These are phyloP conservation scores for Poa annua DNA, from an alignment of 176 grass and related monocot species.

Conservation along the genomic window DNA sequence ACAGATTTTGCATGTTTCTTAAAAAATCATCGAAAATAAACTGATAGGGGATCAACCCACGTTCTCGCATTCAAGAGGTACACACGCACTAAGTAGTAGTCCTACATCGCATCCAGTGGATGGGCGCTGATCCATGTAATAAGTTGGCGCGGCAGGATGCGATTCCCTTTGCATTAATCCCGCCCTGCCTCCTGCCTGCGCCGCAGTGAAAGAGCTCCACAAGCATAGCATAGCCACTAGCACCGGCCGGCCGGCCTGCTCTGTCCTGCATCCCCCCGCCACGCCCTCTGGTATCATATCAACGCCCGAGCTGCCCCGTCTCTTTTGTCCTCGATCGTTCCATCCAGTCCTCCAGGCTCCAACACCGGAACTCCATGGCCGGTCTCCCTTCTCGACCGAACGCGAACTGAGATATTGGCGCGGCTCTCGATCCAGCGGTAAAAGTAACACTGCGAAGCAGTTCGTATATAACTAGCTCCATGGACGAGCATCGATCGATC, in stretches of 20 bases:
- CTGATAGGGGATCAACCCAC: too few relatives aligned
- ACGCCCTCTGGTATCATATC: background rate
- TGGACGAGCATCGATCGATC: conserved; percentile 9
- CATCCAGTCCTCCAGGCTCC: background rate
- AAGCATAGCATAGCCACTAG: background rate
- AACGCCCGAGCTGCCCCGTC: background rate
- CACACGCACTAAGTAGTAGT: too few relatives aligned
- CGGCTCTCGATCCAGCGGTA: background rate
- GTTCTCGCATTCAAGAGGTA: too few relatives aligned
- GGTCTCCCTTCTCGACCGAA: background rate
- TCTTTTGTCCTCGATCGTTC: background rate
- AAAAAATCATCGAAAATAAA: too few relatives aligned
- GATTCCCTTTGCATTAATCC: conserved; percentile 22
- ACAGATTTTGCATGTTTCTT: too few relatives aligned
- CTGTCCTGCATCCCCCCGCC: background rate
- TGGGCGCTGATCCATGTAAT: too few relatives aligned
- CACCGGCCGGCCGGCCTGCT: background rate
- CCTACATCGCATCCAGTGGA: too few relatives aligned
- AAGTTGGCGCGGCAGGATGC: conserved; percentile 21
- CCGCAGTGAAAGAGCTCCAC: conserved; percentile 8
- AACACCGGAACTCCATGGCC: background rate
- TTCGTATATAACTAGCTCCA: background rate
- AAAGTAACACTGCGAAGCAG: background rate
- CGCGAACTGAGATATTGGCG: too few relatives aligned
- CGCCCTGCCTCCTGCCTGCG: background rate